Conservation (phyloP, 2,329 filamentous ascomycete genomes). For the Myriosclerotinia duriaeana region DNA sequence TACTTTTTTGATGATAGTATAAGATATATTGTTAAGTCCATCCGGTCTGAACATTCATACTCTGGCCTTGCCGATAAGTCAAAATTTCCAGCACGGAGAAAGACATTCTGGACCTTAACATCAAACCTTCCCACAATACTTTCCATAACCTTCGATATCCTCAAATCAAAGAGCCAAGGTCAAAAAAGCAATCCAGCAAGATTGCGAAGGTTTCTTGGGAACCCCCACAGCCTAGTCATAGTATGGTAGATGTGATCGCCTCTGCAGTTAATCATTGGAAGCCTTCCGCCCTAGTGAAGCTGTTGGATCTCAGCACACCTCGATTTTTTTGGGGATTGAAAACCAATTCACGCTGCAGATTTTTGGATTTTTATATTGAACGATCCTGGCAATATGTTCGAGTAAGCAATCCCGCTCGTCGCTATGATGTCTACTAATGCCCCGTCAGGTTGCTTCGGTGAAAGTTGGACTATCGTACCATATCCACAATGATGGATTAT, state of each 20-base stretch:
- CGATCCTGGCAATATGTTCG: neutral
- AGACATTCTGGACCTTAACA: neutral
- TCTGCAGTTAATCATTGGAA: neutral
- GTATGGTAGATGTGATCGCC: neutral
- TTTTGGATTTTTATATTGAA: neutral
- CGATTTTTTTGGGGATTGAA: neutral
- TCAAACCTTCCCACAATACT: neutral
- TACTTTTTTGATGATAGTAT: neutral
- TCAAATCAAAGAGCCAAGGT: neutral
- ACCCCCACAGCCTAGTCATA: neutral
- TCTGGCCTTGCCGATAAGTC: neutral
- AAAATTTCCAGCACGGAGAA: neutral
- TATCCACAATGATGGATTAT: neutral
- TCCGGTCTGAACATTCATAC: neutral
- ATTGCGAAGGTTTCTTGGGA: too few species aligned
- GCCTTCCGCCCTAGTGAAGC: neutral
- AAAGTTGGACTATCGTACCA: too few species aligned
- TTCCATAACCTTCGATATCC: neutral
- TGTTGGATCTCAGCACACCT: neutral
- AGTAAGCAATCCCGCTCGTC: neutral
- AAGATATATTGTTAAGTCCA: neutral
- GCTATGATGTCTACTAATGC: neutral
- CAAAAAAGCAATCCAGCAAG: too few species aligned
- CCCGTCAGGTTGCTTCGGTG: neutral
- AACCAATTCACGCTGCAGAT: too few species aligned